Evolutionary conservation across 1,139 yeast species (phyloP).

Genomic region (Kurtzmaniella quercitrusa): DNA sequence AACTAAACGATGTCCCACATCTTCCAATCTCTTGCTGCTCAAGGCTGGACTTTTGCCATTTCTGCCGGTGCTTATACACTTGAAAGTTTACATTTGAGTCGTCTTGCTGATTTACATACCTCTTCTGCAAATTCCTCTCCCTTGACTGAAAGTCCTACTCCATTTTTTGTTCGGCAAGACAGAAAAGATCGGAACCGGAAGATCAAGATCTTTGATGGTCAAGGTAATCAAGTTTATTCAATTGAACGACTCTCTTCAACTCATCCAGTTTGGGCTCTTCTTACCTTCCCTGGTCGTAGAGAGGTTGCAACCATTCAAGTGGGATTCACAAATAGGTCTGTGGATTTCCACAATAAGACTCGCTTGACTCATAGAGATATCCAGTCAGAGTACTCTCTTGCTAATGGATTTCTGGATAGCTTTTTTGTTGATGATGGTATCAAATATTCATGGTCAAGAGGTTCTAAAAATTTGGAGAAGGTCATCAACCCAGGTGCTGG

Average conservation of each 20-base stretch:
- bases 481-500: slow-evolving; percentile 52
- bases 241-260: slow-evolving; percentile 48
- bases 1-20: slow-evolving; percentile 16
- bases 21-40: slow-evolving; percentile 42
- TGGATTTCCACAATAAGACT: slow-evolving; percentile 48
- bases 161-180: slow-evolving; percentile 45
- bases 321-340: slow-evolving; percentile 40
- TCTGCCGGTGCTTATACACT: slow-evolving; percentile 36
- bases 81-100: slow-evolving; percentile 34
- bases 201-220: slow-evolving; percentile 45
- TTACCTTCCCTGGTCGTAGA: slow-evolving; percentile 38
- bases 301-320: slow-evolving; percentile 52
- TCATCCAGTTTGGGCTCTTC: slow-evolving; percentile 51
- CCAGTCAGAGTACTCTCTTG: slow-evolving; percentile 25
- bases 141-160: slow-evolving; percentile 34
- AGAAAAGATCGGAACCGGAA: slow-evolving; percentile 39
- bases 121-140: slow-evolving; percentile 36
- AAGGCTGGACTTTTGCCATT: slow-evolving; percentile 31
- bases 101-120: slow-evolving; percentile 29
- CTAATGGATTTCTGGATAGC: slow-evolving; percentile 30
- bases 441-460: slow-evolving; percentile 52
- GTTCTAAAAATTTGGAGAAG: slow-evolving; percentile 47
- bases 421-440: slow-evolving; percentile 51
- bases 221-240: slow-evolving; percentile 40
- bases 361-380: slow-evolving; percentile 44